Conservation (phyloP, 257 asterid genomes). For the Solanum lycopersicoides region DNA sequence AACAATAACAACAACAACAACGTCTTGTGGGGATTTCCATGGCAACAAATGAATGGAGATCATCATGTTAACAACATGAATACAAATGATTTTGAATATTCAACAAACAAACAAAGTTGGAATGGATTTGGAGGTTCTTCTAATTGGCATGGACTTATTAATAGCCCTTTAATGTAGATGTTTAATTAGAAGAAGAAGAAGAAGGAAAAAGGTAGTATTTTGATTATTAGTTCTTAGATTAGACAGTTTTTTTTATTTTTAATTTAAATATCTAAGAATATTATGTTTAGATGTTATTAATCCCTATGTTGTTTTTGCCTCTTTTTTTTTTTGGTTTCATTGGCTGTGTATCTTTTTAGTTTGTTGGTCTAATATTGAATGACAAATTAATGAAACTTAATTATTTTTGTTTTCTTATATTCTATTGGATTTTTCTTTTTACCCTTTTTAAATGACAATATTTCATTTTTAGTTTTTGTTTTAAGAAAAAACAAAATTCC, state of each 20-base stretch:
- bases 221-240: neutral
- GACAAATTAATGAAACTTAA: constrained; percentile 12
- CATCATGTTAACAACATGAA: constrained; percentile 12
- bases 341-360: neutral
- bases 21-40: constrained; percentile 69
- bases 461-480: neutral
- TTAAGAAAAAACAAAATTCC: neutral
- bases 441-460: neutral
- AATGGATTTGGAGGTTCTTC: constrained; percentile 30
- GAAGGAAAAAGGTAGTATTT: neutral
- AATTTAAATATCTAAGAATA: neutral
- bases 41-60: constrained; percentile 30
- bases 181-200: neutral
- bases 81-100: constrained; percentile 24
- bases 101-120: constrained; percentile 35
- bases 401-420: constrained; percentile 1
- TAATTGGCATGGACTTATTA: constrained; percentile 51
- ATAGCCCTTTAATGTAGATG: constrained; percentile 62
- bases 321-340: neutral
- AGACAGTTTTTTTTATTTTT: constrained; percentile 3
- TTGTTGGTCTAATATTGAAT: constrained; percentile 1
- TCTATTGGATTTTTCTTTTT: neutral
- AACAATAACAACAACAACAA: neutral
- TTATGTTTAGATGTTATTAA: constrained; percentile 8
- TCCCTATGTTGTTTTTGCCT: neutral